Percentiles rank a stretch among this genome's conserved stretches.
phyloP scores from a whole-genome alignment of 371 early-diverging fungal genomes.

The Dentiscutata heterogama region DNA sequence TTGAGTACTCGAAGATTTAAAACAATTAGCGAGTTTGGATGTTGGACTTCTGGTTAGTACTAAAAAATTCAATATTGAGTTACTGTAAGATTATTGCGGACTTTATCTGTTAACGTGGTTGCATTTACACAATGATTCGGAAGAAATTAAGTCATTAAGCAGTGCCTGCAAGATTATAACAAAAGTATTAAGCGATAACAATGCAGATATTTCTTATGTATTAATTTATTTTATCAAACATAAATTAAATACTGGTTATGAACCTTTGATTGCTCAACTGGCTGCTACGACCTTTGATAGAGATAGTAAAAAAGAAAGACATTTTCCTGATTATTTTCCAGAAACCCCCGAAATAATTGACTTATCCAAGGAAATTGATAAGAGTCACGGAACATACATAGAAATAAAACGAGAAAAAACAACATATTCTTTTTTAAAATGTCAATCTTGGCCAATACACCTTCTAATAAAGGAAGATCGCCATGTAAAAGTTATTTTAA shows the following conservation, averaged over 20 bases:
- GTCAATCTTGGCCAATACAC: constrained; percentile 51
- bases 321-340: constrained; percentile 54
- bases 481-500: constrained; percentile 50
- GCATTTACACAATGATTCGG: background rate
- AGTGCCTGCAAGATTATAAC: background rate
- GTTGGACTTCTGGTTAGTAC: constrained; percentile 19
- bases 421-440: background rate
- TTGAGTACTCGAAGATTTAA: constrained; percentile 11
- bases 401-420: background rate
- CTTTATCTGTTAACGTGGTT: background rate
- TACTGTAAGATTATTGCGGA: too few relatives aligned
- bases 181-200: constrained; percentile 47
- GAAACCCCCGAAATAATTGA: constrained; percentile 53
- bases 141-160: constrained; percentile 27
- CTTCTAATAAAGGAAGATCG: constrained; percentile 48
- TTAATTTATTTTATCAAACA: constrained; percentile 49
- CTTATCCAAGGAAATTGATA: constrained; percentile 35
- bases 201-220: constrained; percentile 51
- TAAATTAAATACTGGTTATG: background rate
- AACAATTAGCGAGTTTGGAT: constrained; percentile 4
- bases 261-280: constrained; percentile 27
- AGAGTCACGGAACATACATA: background rate
- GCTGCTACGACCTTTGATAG: constrained; percentile 52
- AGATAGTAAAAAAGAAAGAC: constrained; percentile 38
- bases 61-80: too few relatives aligned